phyloP scores from a whole-genome alignment of 352 stramenopile genomes.

The Phytophthora aleatoria region DNA sequence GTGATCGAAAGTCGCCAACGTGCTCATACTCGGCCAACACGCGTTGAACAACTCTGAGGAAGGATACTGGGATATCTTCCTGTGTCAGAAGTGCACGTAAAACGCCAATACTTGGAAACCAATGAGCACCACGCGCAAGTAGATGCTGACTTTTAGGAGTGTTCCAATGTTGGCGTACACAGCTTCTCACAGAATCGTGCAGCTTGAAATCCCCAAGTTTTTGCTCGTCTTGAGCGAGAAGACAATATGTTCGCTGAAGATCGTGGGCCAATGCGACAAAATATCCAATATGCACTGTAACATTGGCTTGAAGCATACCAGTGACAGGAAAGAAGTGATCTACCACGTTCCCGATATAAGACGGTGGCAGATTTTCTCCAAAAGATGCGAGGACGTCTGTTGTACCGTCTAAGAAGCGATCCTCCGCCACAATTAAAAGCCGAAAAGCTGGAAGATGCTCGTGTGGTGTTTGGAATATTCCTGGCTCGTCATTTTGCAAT shows the following conservation, averaged over 20 bases:
- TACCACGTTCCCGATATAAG: constrained; percentile 39
- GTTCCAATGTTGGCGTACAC: constrained; percentile 49
- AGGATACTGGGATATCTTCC: constrained; percentile 34
- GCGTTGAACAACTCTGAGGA: constrained; percentile 32
- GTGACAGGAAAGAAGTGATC: constrained; percentile 30
- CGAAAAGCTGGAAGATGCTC: constrained; percentile 37
- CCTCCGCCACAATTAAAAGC: constrained; percentile 31
- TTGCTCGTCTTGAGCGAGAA: constrained; percentile 11
- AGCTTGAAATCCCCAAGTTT: constrained; percentile 3
- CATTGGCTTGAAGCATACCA: constrained; percentile 33
- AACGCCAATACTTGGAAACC: constrained; percentile 51
- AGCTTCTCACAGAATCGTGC: constrained; percentile 36
- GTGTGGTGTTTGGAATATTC: constrained; percentile 36
- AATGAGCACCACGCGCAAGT: constrained; percentile 44
- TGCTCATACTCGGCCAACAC: constrained; percentile 54
- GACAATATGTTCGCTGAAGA: constrained; percentile 25
- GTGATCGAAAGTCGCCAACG: constrained; percentile 26
- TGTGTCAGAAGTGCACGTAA: constrained; percentile 37
- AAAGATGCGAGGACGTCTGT: neutral
- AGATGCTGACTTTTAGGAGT: constrained; percentile 38
- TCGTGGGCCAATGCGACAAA: constrained; percentile 41
- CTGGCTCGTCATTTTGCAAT: constrained; percentile 14
- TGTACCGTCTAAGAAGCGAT: constrained; percentile 30
- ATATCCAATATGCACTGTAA: constrained; percentile 44
- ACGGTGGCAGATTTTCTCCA: neutral